Base-by-base conservation (phyloP, 139 green algal species). In the Auxenochlorella pyrenoidosa region DNA sequence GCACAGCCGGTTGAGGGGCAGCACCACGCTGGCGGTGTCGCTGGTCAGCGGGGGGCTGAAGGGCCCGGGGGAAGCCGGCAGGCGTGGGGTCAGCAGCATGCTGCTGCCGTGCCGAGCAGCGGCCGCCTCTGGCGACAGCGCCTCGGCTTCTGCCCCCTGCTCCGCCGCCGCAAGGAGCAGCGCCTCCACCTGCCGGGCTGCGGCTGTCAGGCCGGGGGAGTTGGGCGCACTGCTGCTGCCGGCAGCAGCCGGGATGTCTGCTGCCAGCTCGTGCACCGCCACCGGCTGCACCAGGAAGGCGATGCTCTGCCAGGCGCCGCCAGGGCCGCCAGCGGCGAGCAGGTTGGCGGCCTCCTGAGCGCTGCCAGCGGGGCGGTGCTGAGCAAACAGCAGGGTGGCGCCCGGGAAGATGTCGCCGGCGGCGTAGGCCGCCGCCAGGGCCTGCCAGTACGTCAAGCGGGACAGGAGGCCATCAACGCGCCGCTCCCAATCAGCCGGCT, bases 391-490 rank as follows among this genome's bases (percentile, higher is more conserved):
- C 60, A 93, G 66, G 1, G 86, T 84, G 59, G 89, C 85, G 24
- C 92, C 92, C 12, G 73, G 32, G 77, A 93, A 95, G 32, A 92
- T 77, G 58, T 84, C 87, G 30, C 5, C 30, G 66, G 92, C 87
- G 34, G 41, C 65, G 75, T 93, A 93, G 72, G 44, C 87, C 40
- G 32, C 19, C 26, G 76, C 80, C 19, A 94, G 86, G 60, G 92
- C 83, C 78, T 93, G 90, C 60, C 93, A 89, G 91, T 96, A 96
- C 54, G 90, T 88, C 3, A 94, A 80, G 15, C 90, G 78, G 40
- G 86, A 58, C 40, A 94, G 59, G 71, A 91, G 22, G n/a, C 10
- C 24, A 72, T 87, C 54, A 44, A 92, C 71, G 76, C 59, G 79
- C 21, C 73, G 43, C 36, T 91, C 89, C 89, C 89, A 92, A 28